Base-by-base conservation (phyloP, 495 filamentous ascomycete species). In the Sabuloglossum arenarium region DNA sequence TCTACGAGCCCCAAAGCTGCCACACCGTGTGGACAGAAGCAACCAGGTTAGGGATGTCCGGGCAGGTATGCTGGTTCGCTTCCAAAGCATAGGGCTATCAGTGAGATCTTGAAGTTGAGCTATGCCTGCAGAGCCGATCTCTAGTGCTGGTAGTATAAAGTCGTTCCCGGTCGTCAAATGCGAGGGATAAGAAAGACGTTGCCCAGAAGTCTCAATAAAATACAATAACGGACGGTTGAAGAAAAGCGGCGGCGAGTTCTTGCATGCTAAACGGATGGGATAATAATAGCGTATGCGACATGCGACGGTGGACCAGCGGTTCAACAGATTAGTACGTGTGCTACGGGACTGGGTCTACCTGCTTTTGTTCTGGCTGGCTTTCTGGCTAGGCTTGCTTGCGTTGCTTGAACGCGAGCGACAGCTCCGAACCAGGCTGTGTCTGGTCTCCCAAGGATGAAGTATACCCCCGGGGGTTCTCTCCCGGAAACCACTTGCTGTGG, bases 101-200 rank as follows among this genome's bases (percentile, higher is more conserved):
- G 47, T 51, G 47, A 51, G 47, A 51, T 51, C 47, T 29, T 28
- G 47, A 29, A 51, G 47, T 29, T 21, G 47, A 51, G 47, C 47
- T 51, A 51, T 51, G 47, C 47, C 47, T 51, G 47, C 47, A 51
- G 47, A 28, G 47, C 47, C 47, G 47, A 51, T 51, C 47, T 51
- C 24, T 16, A 4, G 47, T 27, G 47, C 47, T 11, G 28, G 47
- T 11, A 51, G 24, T n/a, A 11, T 51, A 1, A 16, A 28, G 16
- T 51, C 16, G 24, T 27, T 3, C 24, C 47, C 21, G 47, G 47
- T 5, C 24, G 24, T 16, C 47, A 19, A 28, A 29, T 11, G 47
- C 23, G 24, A 27, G 24, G 47, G 47, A 30, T 29, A 30, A 10
- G 28, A 29, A 5, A n/a, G 24, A 4, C 28, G 47, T 51, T 27